These are phyloP conservation scores for Acacia crassicarpa DNA, from an alignment of 306 rosid species.

Conservation along the genomic window DNA sequence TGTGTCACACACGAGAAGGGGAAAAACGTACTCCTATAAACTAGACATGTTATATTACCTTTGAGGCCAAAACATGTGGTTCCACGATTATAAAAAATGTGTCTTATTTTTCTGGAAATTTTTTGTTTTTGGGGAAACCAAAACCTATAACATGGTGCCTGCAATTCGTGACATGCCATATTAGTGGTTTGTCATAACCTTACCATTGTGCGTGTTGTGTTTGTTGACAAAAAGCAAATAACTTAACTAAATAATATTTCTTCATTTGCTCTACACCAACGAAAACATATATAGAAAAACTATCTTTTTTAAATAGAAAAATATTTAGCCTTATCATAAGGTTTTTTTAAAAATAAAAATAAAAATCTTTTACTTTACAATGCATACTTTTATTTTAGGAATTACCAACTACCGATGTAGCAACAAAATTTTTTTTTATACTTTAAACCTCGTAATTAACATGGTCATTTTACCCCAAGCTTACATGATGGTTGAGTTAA, in stretches of 20 bases:
- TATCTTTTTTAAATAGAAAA: neutral
- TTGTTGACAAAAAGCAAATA: constrained; percentile 25
- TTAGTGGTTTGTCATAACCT: constrained; percentile 37
- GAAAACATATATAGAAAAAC: neutral
- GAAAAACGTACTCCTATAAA: constrained; percentile 36
- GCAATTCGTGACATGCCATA: constrained; percentile 35
- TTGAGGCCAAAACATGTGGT: constrained; percentile 45
- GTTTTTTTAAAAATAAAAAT: too few relatives aligned
- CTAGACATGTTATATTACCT: constrained; percentile 56
- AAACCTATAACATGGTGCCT: constrained; percentile 30
- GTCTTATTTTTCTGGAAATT: constrained; percentile 37
- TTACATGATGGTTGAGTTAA: neutral
- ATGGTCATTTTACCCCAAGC: too few relatives aligned
- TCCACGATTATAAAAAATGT: constrained; percentile 23
- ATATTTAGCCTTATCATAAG: neutral
- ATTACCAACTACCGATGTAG: neutral
- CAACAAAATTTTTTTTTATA: too few relatives aligned
- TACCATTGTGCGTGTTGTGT: constrained; percentile 7
- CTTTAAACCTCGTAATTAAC: neutral
- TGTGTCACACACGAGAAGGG: constrained; percentile 40
- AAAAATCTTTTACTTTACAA: neutral
- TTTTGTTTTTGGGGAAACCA: constrained; percentile 2
- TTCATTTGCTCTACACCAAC: neutral
- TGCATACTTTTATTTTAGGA: neutral
- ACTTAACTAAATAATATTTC: too few relatives aligned